These are phyloP conservation scores for Rhododendron molle DNA, from an alignment of 148 eudicot species.

Conservation along the genomic window DNA sequence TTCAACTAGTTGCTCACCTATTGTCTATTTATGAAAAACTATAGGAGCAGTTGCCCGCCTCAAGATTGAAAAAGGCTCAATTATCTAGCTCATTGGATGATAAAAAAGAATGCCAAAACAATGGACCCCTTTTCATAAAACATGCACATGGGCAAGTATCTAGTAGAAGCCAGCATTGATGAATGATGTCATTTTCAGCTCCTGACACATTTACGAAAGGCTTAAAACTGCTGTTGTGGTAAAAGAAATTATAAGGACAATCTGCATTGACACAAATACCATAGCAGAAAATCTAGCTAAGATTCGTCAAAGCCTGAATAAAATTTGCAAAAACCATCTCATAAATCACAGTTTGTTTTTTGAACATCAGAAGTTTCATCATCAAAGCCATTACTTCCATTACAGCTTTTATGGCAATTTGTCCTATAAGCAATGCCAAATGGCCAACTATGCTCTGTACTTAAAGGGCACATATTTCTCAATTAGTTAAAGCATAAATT, in stretches of 20 bases:
- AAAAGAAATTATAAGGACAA: background rate
- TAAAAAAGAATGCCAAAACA: background rate
- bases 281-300: background rate
- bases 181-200: background rate
- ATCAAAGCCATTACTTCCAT: background rate
- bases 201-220: background rate
- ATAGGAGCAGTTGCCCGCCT: background rate
- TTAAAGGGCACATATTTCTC: background rate
- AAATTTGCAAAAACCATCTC: background rate
- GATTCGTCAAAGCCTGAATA: background rate
- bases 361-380: background rate
- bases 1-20: background rate
- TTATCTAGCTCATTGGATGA: background rate
- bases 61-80: background rate
- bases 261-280: background rate
- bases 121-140: background rate
- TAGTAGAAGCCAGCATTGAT: background rate
- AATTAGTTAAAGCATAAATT: background rate
- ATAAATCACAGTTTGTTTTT: background rate
- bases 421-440: background rate
- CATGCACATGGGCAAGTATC: background rate
- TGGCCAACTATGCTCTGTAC: background rate
- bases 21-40: background rate
- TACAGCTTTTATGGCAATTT: background rate
- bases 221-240: background rate